Evolutionary conservation across 257 asterid species (phyloP), one percentile per base, ranked within the genome.

Genomic region (Orobanche coerulescens): DNA sequence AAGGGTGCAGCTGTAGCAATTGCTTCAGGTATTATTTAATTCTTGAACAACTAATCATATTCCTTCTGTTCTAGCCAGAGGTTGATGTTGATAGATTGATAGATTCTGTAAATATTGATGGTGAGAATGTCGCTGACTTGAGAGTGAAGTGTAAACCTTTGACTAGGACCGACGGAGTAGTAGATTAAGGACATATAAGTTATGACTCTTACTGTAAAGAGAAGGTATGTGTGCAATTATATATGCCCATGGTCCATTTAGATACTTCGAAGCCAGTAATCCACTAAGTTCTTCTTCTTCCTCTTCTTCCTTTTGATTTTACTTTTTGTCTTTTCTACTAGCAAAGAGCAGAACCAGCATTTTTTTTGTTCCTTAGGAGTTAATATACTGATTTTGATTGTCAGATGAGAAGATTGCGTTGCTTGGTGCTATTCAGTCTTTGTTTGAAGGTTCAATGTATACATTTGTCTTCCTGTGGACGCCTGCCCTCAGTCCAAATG

Each of bases 401-500:
- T 61, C 90, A 87, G 97, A 90, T 77, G 96, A 90, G 84, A 90
- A 78, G 88, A 90, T 90, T 62, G 95, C 95, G 43, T 74, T 90
- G 74, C 82, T 90, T 68, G 96, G 97, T 68, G 97, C 97, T 15
- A 90, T 90, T 78, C 97, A 90, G 61, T 90, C 97, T 43, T 72
- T 90, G 50, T 90, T 90, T 72, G 97, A 87, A 80, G 97, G 97
- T 61, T 90, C 97, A 4, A 90, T 90, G 97, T 90, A 90, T 28
- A 90, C 97, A 47, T 90, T 90, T 67, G 96, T 90, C 70, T 90
- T 90, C 78, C 83, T 90, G 11, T 90, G 97, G 97, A 90, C 97
- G 16, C 96, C 97, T 26, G 96, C 97, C 37, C 74, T 90, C 71
- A 90, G 97, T 70, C 96, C 97, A 60, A 90, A 87, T 56, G 84